Conservation (phyloP, 148 eudicot species). For the Diospyros lotus region DNA sequence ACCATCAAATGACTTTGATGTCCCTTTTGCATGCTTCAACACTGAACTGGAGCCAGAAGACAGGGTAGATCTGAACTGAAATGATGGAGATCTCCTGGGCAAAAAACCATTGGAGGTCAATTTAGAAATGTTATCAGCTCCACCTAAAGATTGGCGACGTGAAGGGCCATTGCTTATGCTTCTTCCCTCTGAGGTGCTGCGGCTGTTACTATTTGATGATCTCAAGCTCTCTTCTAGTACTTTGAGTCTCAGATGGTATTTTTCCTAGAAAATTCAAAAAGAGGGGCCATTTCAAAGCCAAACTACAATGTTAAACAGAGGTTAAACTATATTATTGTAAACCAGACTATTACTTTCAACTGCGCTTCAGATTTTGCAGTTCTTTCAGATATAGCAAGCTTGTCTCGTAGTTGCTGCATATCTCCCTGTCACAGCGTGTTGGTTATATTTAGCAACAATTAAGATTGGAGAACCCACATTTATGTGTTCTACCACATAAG, state of each 20-base stretch:
- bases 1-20: constrained; percentile 64
- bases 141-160: constrained; percentile 63
- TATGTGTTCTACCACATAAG: neutral
- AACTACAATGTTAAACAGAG: neutral
- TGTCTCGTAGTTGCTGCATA: constrained; percentile 65
- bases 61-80: constrained; percentile 31
- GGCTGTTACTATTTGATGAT: constrained; percentile 31
- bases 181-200: constrained; percentile 35
- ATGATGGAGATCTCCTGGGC: constrained; percentile 59
- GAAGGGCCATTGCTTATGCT: constrained; percentile 39
- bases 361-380: constrained; percentile 65
- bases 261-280: constrained; percentile 36
- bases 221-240: constrained; percentile 65
- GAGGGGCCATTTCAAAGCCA: neutral
- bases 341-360: constrained; percentile 38
- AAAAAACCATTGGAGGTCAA: constrained; percentile 56
- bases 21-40: constrained; percentile 69
- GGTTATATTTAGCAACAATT: neutral
- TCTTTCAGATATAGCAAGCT: constrained; percentile 53
- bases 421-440: constrained; percentile 44
- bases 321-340: neutral
- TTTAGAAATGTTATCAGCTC: constrained; percentile 52
- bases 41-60: constrained; percentile 47
- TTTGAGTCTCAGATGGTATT: constrained; percentile 52
- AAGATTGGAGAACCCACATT: neutral